phyloP scores from a whole-genome alignment of 1,284 basidiomycete genomes.

The Phylloporus sp. region DNA sequence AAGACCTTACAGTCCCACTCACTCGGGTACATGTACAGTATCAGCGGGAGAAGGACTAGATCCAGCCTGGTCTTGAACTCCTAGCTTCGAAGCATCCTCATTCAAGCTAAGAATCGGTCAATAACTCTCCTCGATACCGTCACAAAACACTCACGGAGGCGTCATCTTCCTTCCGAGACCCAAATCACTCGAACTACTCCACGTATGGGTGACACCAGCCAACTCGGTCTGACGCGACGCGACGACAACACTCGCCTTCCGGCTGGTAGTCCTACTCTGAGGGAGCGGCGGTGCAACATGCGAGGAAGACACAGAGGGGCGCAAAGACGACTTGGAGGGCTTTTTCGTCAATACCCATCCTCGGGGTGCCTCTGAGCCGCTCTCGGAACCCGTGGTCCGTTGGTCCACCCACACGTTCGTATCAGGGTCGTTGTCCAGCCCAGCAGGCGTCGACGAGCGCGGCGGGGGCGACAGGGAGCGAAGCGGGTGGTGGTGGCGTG shows the following conservation, averaged over 20 bases:
- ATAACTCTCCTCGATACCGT: not conserved
- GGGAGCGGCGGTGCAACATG: conserved; percentile 23
- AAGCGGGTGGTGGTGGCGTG: conserved; percentile 20
- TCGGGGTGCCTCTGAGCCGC: conserved; percentile 27
- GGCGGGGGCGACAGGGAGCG: conserved; percentile 35
- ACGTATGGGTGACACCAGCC: conserved; percentile 42
- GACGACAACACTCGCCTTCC: conserved; percentile 34
- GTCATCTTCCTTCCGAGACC: conserved; percentile 28
- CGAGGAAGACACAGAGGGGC: conserved; percentile 36
- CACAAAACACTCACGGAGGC: conserved; percentile 27
- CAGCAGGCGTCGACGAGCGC: conserved; percentile 30
- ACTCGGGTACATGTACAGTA: conserved; percentile 38
- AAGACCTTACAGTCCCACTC: conserved; percentile 18
- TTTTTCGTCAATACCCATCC: conserved; percentile 26
- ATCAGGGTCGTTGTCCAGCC: conserved; percentile 30
- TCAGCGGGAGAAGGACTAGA: conserved; percentile 35
- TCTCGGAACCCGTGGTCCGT: conserved; percentile 27
- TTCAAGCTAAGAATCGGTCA: conserved; percentile 30
- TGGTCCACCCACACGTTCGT: conserved; percentile 41
- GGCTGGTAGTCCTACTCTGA: conserved; percentile 33
- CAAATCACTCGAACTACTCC: conserved; percentile 36
- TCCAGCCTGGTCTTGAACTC: conserved; percentile 17
- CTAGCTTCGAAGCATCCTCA: conserved; percentile 42
- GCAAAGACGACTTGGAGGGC: conserved; percentile 36
- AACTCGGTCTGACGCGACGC: conserved; percentile 41